Evolutionary conservation across 148 eudicot species (phyloP), one percentile per base, ranked within the genome.

Genomic region (Bassia scoparia): DNA sequence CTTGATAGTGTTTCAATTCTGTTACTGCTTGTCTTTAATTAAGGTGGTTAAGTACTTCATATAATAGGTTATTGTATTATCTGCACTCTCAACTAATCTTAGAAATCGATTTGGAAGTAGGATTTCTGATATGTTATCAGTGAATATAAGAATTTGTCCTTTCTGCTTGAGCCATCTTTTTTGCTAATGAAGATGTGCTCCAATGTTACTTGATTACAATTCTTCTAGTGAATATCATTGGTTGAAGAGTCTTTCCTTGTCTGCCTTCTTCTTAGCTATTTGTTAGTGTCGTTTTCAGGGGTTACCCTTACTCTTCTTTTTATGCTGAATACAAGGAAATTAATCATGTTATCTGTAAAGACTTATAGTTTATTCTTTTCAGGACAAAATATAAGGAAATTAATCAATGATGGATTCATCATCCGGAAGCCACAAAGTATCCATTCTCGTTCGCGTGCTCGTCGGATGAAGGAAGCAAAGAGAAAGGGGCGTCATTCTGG

Each of bases 401-500:
- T 87, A 76, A 82, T 87, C 21, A 87, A 87, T 66, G 90, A 84
- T 82, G 90, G 90, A 7, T 87, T 87, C 48, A 80, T 87, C 77
- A 87, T 87, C 61, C 82, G 69, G 82, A 87, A 87, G 76, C 90
- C 90, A 33, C 58, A 83, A 68, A 82, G 76, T 79, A 84, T 87
- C 73, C 90, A 87, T 38, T 87, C 90, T 4, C 81, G 83, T 29
- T 82, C 87, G 12, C 86, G 88, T 65, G 90, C 90, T 20, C 87
- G 86, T 27, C 81, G 87, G 43, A 87, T 83, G 90, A 81, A 82
- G 12, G 88, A 80, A 65, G 89, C 89, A 68, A 86, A 84, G 83
- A 73, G 84, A 38, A 87, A 87, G 81, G 90, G 90, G 2, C 87
- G 90, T 23, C 90, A 87, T 53, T 84, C 90, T 80, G 90, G 87